Evolutionary conservation across 2,329 filamentous ascomycete species (phyloP).

Genomic region (Albophoma yamanashiensis): DNA sequence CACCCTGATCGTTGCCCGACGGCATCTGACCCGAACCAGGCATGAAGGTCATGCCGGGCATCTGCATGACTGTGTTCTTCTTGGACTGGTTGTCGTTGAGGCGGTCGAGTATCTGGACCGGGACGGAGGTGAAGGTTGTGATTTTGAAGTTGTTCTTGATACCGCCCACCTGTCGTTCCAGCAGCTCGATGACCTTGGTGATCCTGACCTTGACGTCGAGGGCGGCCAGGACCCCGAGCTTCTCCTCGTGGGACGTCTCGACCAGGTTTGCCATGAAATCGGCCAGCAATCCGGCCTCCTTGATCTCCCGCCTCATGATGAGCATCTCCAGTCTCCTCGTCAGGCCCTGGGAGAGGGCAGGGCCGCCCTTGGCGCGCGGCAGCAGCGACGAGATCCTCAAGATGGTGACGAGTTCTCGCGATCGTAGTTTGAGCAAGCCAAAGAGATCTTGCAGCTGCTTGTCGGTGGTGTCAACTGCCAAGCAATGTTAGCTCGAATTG

Average conservation of each 20-base stretch:
- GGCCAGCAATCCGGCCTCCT: conserved; percentile 75
- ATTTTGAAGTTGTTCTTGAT: conserved; percentile 86
- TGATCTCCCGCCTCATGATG: conserved; percentile 70
- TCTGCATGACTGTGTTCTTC: conserved; percentile 20
- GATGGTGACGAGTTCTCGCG: conserved; percentile 75
- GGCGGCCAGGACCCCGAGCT: conserved; percentile 74
- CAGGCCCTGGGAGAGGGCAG: conserved; percentile 69
- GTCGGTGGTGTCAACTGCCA: conserved; percentile 30
- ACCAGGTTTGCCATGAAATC: conserved; percentile 96
- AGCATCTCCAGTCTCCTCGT: conserved; percentile 79
- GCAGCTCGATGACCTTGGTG: conserved; percentile 69
- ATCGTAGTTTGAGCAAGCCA: conserved; percentile 69
- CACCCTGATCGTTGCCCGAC: conserved; percentile 39
- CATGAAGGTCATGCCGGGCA: conserved; percentile 28
- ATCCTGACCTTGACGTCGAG: conserved; percentile 69
- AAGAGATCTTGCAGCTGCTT: conserved; percentile 61
- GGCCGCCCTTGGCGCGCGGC: conserved; percentile 52
- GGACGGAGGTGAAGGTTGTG: conserved; percentile 61
- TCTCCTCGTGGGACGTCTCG: conserved; percentile 82
- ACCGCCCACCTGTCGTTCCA: conserved; percentile 69
- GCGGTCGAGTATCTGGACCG: conserved; percentile 51
- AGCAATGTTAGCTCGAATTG: neutral
- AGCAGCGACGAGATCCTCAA: conserved; percentile 79
- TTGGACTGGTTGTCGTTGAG: conserved; percentile 27
- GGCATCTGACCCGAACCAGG: conserved; percentile 24